A percentile compares a stretch with the other conserved stretches of the same genome.
Evolutionary conservation across 768 basidiomycete species (phyloP).

Genomic region (Boletus rubroflammeus): DNA sequence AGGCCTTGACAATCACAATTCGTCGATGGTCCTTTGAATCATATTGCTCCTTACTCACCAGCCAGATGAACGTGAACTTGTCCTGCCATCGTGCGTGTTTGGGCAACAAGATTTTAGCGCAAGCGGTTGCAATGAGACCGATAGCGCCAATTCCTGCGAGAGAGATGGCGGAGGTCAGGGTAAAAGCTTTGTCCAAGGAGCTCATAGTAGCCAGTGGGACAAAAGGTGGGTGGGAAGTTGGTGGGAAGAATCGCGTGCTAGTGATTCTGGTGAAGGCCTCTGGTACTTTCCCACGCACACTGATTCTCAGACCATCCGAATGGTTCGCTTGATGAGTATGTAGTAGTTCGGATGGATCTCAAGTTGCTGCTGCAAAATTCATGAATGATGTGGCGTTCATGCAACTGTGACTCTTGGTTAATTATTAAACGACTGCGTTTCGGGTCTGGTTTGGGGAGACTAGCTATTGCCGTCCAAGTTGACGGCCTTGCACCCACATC

Average conservation of each 20-base stretch:
- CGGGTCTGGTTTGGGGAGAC: too few species aligned
- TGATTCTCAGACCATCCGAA: too few species aligned
- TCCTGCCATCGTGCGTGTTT: slow-evolving; percentile 64
- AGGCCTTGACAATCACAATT: slow-evolving; percentile 44
- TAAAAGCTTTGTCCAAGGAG: slow-evolving; percentile 39
- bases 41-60: slow-evolving; percentile 43
- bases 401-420: too few species aligned
- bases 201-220: slow-evolving; percentile 15
- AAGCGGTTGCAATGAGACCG: slow-evolving; percentile 49
- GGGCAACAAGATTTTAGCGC: slow-evolving; percentile 55
- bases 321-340: too few species aligned
- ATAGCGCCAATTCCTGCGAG: slow-evolving; percentile 55
- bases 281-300: too few species aligned
- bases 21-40: not conserved
- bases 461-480: not conserved
- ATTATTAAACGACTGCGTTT: too few species aligned
- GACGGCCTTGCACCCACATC: slow-evolving; percentile 75
- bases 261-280: too few species aligned
- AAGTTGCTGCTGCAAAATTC: too few species aligned
- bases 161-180: slow-evolving; percentile 59
- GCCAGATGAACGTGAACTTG: slow-evolving; percentile 71
- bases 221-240: not conserved
- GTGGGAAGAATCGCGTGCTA: not conserved
- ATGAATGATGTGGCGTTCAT: too few species aligned
- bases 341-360: too few species aligned